phyloP scores from a whole-genome alignment of 805 yeast species.

The Wickerhamiella domercqiae region DNA sequence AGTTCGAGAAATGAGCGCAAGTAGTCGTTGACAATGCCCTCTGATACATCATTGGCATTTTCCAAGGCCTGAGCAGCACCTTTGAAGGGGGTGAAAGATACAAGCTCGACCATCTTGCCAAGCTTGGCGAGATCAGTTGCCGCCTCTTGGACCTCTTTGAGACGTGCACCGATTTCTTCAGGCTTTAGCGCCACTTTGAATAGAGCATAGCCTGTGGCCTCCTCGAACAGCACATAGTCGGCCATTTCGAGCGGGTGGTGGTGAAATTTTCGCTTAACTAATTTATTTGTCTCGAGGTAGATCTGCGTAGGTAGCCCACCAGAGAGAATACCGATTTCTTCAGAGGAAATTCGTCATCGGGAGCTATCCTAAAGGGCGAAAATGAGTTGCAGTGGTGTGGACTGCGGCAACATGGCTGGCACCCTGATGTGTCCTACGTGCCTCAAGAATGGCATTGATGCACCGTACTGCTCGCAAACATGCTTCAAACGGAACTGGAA shows the following conservation, averaged over 20 bases:
- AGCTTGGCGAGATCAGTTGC: constrained; percentile 71
- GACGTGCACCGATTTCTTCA: constrained; percentile 82
- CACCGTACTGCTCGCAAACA: constrained; percentile 63
- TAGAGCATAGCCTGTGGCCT: constrained; percentile 95
- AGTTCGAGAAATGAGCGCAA: constrained; percentile 78
- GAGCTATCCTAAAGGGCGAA: no score
- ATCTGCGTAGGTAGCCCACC: no score
- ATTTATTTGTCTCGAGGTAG: background rate
- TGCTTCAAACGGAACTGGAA: constrained; percentile 55
- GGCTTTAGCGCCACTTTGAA: constrained; percentile 89
- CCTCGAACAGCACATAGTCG: constrained; percentile 90
- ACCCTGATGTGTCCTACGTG: constrained; percentile 83
- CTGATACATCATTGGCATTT: constrained; percentile 94
- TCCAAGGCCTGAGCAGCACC: constrained; percentile 99
- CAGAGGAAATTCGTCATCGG: no score
- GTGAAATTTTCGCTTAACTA: constrained; percentile 8
- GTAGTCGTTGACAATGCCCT: constrained; percentile 89
- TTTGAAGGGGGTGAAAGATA: constrained; percentile 94
- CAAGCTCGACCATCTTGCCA: constrained; percentile 84
- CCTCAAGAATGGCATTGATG: constrained; percentile 47
- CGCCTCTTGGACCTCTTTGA: constrained; percentile 88
- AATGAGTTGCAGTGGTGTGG: constrained; percentile 52
- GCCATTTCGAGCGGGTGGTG: constrained; percentile 32
- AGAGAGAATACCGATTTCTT: no score
- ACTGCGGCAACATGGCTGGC: constrained; percentile 76